Conservation (phyloP, 805 yeast species). For the Diddensiella caesifluorescens region DNA sequence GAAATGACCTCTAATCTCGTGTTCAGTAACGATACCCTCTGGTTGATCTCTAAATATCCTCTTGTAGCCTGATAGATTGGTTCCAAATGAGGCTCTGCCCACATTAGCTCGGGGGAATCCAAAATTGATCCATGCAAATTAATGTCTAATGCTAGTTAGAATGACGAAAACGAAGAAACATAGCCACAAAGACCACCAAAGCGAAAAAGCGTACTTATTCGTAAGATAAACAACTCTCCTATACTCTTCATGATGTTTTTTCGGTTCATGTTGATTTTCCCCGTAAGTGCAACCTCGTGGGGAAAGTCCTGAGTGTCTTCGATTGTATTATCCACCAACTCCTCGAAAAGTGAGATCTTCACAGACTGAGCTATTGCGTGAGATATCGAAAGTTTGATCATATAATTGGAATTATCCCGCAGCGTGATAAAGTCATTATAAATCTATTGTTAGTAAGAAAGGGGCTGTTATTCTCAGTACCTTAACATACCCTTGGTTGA, state of each 20-base stretch:
- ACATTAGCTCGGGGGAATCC: conserved; percentile 96
- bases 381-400: conserved; percentile 87
- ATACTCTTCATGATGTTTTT: conserved; percentile 96
- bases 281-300: conserved; percentile 88
- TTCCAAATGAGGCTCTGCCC: conserved; percentile 97
- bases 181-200: background rate
- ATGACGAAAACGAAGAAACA: background rate
- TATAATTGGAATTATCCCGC: conserved; percentile 82
- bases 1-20: conserved; percentile 91
- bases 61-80: conserved; percentile 97
- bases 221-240: conserved; percentile 86
- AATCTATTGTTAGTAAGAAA: too few species aligned
- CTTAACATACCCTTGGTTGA: conserved; percentile 69
- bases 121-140: conserved; percentile 54
- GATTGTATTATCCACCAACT: conserved; percentile 91
- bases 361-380: conserved; percentile 96
- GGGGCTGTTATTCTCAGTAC: too few species aligned
- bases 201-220: too few species aligned
- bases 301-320: conserved; percentile 97
- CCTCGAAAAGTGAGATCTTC: conserved; percentile 92
- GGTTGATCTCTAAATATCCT: conserved; percentile 92
- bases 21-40: conserved; percentile 81
- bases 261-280: conserved; percentile 90
- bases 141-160: conserved; percentile 24
- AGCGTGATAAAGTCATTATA: conserved; percentile 93